These are phyloP conservation scores for Hypoxylon sp. DNA, from an alignment of 2,329 filamentous ascomycete species.

Conservation along the genomic window DNA sequence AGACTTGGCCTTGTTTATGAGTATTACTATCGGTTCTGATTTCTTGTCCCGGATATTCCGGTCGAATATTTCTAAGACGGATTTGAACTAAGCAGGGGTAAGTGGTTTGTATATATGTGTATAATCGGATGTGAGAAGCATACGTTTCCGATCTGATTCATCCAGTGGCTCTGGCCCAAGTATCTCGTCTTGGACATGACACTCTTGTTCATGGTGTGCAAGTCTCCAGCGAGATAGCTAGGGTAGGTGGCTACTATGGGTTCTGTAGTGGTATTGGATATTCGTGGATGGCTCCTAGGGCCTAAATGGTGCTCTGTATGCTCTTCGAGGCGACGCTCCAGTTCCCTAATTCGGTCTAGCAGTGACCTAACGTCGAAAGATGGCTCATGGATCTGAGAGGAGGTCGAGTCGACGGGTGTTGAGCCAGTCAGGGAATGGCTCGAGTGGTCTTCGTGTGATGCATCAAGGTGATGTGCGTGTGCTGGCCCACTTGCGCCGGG, in stretches of 20 bases:
- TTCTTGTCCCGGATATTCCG: conserved; percentile 46
- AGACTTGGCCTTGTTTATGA: conserved; percentile 59
- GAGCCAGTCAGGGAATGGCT: conserved; percentile 35
- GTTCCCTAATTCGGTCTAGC: conserved; percentile 58
- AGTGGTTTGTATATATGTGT: conserved; percentile 9
- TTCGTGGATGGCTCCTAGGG: conserved; percentile 15
- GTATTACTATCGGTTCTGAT: conserved; percentile 53
- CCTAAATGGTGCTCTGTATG: conserved; percentile 33
- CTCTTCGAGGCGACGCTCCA: conserved; percentile 61
- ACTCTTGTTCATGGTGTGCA: conserved; percentile 50
- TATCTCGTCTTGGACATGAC: conserved; percentile 62
- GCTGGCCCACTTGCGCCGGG: conserved; percentile 17
- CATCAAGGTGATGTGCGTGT: conserved; percentile 25
- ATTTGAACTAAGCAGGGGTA: conserved; percentile 44
- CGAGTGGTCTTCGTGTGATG: conserved; percentile 35
- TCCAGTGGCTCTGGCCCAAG: conserved; percentile 67
- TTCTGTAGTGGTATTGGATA: conserved; percentile 22
- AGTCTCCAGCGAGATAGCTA: conserved; percentile 44
- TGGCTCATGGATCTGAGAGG: conserved; percentile 29
- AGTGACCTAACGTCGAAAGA: conserved; percentile 50
- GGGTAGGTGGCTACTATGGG: conserved; percentile 41
- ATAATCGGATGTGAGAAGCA: conserved; percentile 36
- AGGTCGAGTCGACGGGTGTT: conserved; percentile 35
- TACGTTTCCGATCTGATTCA: conserved; percentile 61
- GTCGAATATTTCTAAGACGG: conserved; percentile 49